Evolutionary conservation across 257 asterid genomes (phyloP).

Genomic region (Leptodermis oblonga): DNA sequence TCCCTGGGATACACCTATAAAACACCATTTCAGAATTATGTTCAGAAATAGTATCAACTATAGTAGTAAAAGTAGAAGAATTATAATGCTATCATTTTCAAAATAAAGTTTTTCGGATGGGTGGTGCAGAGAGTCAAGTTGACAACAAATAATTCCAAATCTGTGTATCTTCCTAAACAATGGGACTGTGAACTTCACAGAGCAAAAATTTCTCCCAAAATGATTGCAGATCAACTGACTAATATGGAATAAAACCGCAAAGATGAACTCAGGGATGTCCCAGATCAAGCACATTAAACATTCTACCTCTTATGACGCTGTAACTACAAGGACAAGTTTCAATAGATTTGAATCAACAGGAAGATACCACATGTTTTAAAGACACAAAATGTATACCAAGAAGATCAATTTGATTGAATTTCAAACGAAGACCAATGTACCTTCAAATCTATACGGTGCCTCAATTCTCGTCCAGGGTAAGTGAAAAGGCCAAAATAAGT

Average conservation of each 20-base stretch:
- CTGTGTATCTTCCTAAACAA: not conserved
- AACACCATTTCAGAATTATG: constrained; percentile 6
- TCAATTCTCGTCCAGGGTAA: constrained; percentile 72
- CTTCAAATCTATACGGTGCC: constrained; percentile 91
- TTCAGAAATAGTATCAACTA: not conserved
- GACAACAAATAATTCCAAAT: not conserved
- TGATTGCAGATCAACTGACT: not conserved
- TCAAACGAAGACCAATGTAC: constrained; percentile 23
- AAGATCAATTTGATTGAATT: not conserved
- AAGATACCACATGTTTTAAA: not conserved
- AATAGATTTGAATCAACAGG: not conserved
- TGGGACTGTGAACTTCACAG: not conserved
- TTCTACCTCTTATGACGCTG: not conserved
- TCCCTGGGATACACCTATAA: constrained; percentile 88
- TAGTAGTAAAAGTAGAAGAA: not conserved
- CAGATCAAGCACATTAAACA: not conserved
- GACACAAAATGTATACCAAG: not conserved
- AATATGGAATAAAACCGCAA: not conserved
- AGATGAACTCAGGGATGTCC: not conserved
- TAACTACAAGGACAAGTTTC: constrained; percentile 7
- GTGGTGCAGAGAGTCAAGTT: not conserved
- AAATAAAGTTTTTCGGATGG: too few species aligned
- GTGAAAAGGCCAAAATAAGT: constrained; percentile 96
- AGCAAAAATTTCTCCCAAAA: not conserved
- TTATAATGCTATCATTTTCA: not conserved